Base-by-base conservation (phyloP, 768 basidiomycete species). In the Suillus plorans region DNA sequence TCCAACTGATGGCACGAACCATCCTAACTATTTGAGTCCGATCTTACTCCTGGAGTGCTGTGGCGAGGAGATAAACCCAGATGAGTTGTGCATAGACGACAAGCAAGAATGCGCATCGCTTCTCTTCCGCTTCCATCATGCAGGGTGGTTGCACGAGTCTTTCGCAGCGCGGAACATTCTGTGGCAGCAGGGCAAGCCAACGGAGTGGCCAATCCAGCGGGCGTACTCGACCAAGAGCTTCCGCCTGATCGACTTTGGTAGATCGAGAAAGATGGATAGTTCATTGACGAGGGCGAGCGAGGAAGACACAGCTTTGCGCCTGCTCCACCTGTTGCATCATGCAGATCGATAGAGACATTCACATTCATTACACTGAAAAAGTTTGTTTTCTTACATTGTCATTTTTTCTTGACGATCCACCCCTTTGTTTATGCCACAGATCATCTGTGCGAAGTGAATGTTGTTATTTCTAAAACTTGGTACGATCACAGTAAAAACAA, bases 241-340 rank as follows among this genome's bases (percentile, higher is more conserved):
- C 68, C 79, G 84, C 28, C 60, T 85, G 65, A 84, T 86, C 61
- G 85, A 86, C 68, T 84, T 85, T 45, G 85, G 85, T 14, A 76
- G 84, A 61, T 74, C 77, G 64, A 66, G 22, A 31, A 62, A 31
- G 6, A 10, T 59, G 36, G 28, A 31, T 20, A 59, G 18, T 20
- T 20, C 58, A 12, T 3, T 10, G 5, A 28, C 9, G 18, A 59
- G 58, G 58, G 20, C 28, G 25, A 9, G 3, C 5, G 58, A 59
- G 6, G 39, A 59, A 42, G 41, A 59, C 28, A 20, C 10, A 31
- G 41, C 41, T 4, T 44, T 42, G 25, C 41, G 41, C 9, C 41
- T 41, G 25, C 58, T 59, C 10, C 41, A 31, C 25, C 41, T 59
- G 12, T 42, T 31, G 41, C 36, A 59, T 59, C 58, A 59, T 18